Evolutionary conservation across 192 early-diverging fungal species (phyloP).

Genomic region (Coemansia sp.): DNA sequence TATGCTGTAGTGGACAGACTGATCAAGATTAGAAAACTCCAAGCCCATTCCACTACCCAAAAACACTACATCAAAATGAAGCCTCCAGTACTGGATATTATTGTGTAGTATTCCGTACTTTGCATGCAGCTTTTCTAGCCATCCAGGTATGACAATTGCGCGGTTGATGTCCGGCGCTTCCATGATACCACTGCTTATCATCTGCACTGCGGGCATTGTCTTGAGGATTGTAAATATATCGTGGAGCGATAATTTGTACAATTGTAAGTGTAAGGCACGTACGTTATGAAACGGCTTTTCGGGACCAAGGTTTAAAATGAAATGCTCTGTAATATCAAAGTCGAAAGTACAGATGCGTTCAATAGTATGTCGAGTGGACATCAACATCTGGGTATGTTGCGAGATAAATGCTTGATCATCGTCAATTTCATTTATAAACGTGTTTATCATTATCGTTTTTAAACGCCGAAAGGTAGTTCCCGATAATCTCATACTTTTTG

Average conservation of each 20-base stretch:
- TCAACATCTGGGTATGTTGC: not conserved
- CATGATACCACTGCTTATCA: not conserved
- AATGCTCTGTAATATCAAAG: not conserved
- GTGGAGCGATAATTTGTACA: not conserved
- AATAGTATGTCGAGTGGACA: not conserved
- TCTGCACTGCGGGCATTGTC: not conserved
- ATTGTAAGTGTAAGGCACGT: not conserved
- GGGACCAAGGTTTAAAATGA: not conserved
- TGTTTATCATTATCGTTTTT: not conserved
- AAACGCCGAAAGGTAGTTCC: not conserved
- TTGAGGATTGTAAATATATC: not conserved
- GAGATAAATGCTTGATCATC: not conserved
- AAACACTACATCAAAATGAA: not conserved
- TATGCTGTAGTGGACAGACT: not conserved
- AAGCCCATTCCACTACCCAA: not conserved
- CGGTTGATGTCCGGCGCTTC: not conserved
- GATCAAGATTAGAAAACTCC: not conserved
- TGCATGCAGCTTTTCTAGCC: not conserved
- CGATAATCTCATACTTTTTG: not conserved
- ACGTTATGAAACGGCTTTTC: not conserved
- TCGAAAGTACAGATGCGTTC: not conserved
- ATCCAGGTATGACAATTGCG: not conserved
- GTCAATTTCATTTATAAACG: not conserved
- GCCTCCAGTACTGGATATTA: not conserved
- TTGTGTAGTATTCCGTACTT: not conserved